phyloP scores from a whole-genome alignment of 2,329 filamentous ascomycete species.

The Xylariaceae sp. region DNA sequence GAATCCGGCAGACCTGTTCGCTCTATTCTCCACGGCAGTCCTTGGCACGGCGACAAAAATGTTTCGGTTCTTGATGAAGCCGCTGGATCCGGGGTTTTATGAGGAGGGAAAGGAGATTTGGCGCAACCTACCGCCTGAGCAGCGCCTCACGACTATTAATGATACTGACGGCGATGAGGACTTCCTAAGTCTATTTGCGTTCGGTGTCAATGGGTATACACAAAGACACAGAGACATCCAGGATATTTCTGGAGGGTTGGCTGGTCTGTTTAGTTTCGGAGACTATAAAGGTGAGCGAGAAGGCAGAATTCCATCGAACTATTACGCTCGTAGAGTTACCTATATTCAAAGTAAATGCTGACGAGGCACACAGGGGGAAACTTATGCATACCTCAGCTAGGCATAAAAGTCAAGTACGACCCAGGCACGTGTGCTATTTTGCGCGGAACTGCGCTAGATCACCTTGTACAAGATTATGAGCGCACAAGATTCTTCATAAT shows the following conservation, averaged over 20 bases:
- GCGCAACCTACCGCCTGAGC: conserved; percentile 2
- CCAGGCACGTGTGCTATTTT: conserved; percentile 29
- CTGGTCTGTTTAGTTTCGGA: conserved; percentile 21
- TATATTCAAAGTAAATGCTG: no score
- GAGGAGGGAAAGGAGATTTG: conserved; percentile 3
- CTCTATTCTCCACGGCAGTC: conserved; percentile 3
- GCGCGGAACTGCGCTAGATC: conserved; percentile 23
- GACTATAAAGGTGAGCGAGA: conserved; percentile 14
- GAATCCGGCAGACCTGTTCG: conserved; percentile 1
- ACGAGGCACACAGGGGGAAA: conserved; percentile 9
- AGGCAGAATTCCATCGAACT: no score
- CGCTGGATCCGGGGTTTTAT: conserved; percentile 15
- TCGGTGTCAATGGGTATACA: conserved; percentile 26
- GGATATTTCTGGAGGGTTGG: conserved; percentile 20
- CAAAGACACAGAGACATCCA: conserved; percentile 22
- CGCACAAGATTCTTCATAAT: conserved; percentile 30
- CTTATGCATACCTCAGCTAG: conserved; percentile 29
- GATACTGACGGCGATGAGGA: not conserved
- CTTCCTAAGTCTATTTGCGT: conserved; percentile 28
- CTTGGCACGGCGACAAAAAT: conserved; percentile 15
- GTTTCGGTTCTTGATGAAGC: conserved; percentile 19
- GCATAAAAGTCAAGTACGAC: conserved; percentile 24
- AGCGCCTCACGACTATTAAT: not conserved
- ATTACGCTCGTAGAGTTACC: no score
- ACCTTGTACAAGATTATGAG: conserved; percentile 25